These are phyloP conservation scores for Cucumis variabilis DNA, from an alignment of 331 rosid genomes.

Conservation along the genomic window DNA sequence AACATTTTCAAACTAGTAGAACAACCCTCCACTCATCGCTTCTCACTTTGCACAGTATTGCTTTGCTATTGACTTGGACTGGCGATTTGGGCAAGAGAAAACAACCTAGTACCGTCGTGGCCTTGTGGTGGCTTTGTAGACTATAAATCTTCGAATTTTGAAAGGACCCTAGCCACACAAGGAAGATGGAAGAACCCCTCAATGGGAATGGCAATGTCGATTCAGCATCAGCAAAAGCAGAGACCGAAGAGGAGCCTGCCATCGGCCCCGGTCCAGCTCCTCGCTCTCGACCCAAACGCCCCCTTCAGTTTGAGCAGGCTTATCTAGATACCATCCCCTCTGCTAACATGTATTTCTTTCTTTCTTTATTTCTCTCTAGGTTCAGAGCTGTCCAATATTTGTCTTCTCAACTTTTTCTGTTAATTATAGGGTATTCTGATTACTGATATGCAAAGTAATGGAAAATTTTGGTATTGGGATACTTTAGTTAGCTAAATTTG, in stretches of 20 bases:
- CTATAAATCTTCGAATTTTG: neutral
- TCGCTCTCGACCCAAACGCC: constrained; percentile 76
- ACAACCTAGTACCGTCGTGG: neutral
- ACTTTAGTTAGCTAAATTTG: neutral
- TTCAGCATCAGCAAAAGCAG: constrained; percentile 32
- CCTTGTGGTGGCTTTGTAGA: neutral
- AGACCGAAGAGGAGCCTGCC: constrained; percentile 52
- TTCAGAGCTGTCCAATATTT: constrained; percentile 24
- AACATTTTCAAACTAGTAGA: neutral
- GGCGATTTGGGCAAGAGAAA: neutral
- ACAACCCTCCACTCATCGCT: neutral
- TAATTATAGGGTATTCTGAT: constrained; percentile 19
- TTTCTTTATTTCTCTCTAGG: constrained; percentile 2
- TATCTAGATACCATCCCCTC: constrained; percentile 91
- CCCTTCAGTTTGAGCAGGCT: constrained; percentile 95
- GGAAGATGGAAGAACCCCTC: constrained; percentile 53
- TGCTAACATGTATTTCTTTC: constrained; percentile 64
- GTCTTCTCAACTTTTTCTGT: neutral
- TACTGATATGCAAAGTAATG: neutral
- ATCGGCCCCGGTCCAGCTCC: constrained; percentile 91
- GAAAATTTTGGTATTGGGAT: neutral
- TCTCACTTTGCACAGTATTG: neutral
- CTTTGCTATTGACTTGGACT: neutral
- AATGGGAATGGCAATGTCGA: constrained; percentile 52
- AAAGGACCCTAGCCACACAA: neutral